Conservation (phyloP, 1,284 basidiomycete genomes). For the Rhizoctonia solani region DNA sequence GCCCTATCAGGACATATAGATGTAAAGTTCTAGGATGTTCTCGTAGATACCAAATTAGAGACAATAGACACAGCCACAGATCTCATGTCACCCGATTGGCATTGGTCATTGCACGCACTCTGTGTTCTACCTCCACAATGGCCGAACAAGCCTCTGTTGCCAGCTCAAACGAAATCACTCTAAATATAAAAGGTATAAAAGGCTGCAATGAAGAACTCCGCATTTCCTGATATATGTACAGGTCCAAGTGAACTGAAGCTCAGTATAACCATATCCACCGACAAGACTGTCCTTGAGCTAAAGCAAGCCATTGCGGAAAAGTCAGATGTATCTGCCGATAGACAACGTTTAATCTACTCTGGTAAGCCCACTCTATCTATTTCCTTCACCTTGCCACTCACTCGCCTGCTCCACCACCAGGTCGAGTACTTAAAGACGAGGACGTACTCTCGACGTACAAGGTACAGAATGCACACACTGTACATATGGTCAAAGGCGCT, state of each 20-base stretch:
- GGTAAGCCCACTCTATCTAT: slow-evolving; percentile 53
- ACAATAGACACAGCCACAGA: slow-evolving; percentile 7
- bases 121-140: no score
- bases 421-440: slow-evolving; percentile 69
- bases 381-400: slow-evolving; percentile 19
- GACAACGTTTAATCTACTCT: slow-evolving; percentile 86
- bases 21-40: slow-evolving; percentile 21
- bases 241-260: slow-evolving; percentile 91
- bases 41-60: not conserved
- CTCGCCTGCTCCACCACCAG: slow-evolving; percentile 39
- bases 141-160: slow-evolving; percentile 9
- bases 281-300: slow-evolving; percentile 82
- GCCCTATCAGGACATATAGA: not conserved
- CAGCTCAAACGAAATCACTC: slow-evolving; percentile 57
- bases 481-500: slow-evolving; percentile 92
- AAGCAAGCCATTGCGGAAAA: slow-evolving; percentile 83
- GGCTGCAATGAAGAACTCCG: not conserved
- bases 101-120: not conserved
- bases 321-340: slow-evolving; percentile 81
- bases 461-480: slow-evolving; percentile 80
- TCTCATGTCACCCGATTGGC: not conserved
- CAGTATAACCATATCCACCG: slow-evolving; percentile 74
- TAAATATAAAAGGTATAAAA: slow-evolving; percentile 70
- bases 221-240: slow-evolving; percentile 9
- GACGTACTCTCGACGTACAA: slow-evolving; percentile 82